Evolutionary conservation across 2,329 filamentous ascomycete species (phyloP).

Genomic region (Penicillium sp.): DNA sequence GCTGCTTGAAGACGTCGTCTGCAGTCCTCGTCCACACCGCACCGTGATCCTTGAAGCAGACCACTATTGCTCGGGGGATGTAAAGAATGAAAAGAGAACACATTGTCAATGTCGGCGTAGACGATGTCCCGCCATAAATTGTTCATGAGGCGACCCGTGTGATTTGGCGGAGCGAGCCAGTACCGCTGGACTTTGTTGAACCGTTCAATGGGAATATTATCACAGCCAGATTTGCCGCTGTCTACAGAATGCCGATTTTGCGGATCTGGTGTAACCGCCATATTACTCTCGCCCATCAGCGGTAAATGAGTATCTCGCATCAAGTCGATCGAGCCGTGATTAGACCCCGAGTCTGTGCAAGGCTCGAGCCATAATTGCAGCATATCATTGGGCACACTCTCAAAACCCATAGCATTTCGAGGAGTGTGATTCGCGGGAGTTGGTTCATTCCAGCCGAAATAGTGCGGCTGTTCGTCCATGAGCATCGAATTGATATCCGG

Average conservation of each 20-base stretch:
- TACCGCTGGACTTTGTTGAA: constrained; percentile 42
- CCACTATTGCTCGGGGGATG: constrained; percentile 20
- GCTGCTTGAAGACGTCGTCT: constrained; percentile 37
- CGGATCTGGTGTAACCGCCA: constrained; percentile 20
- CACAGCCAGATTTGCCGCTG: constrained; percentile 17
- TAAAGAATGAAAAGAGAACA: constrained; percentile 32
- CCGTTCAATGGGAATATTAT: constrained; percentile 39
- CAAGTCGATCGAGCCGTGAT: constrained; percentile 30
- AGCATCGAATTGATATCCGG: constrained; percentile 27
- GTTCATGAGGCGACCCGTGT: constrained; percentile 40
- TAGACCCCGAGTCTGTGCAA: constrained; percentile 28
- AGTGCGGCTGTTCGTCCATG: constrained; percentile 28
- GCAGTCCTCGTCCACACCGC: constrained; percentile 43
- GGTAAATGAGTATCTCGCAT: constrained; percentile 25
- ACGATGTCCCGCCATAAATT: constrained; percentile 41
- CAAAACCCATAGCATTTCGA: constrained; percentile 21
- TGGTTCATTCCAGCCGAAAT: constrained; percentile 32
- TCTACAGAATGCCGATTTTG: constrained; percentile 24
- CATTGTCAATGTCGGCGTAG: constrained; percentile 36
- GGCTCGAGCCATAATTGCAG: constrained; percentile 37
- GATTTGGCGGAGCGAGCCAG: constrained; percentile 40
- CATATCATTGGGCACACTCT: constrained; percentile 30
- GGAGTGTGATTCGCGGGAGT: constrained; percentile 18
- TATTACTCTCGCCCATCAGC: constrained; percentile 20
- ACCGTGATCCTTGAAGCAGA: constrained; percentile 30